Evolutionary conservation across 352 stramenopile species (phyloP).

Genomic region (Pelagophyceae sp.): DNA sequence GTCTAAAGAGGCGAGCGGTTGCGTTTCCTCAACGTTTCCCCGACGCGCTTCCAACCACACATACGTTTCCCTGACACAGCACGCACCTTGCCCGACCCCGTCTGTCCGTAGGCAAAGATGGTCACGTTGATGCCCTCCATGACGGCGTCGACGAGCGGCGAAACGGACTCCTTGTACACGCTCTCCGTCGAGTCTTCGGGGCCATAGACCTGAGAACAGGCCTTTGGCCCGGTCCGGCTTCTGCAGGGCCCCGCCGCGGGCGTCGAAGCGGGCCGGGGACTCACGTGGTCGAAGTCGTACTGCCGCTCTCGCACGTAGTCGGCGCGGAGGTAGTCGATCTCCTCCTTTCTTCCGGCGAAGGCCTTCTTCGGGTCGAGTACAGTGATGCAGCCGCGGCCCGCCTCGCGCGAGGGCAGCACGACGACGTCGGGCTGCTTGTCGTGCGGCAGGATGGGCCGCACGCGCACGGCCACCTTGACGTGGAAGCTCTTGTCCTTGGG

Average conservation of each 20-base stretch:
- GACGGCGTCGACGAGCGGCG: conserved; percentile 70
- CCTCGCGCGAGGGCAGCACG: conserved; percentile 65
- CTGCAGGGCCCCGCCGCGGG: no score
- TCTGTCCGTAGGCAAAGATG: conserved; percentile 76
- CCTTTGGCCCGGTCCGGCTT: no score
- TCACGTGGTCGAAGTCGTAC: conserved; percentile 78
- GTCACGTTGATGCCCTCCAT: conserved; percentile 76
- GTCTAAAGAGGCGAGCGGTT: no score
- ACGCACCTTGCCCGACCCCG: conserved; percentile 67
- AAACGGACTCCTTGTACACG: conserved; percentile 72
- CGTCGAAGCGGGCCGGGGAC: no score
- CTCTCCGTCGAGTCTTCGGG: conserved; percentile 39
- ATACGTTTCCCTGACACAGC: no score
- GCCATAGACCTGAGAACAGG: no score
- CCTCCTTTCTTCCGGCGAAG: conserved; percentile 35
- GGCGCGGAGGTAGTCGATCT: conserved; percentile 39
- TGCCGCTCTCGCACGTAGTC: conserved; percentile 59
- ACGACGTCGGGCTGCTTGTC: conserved; percentile 60
- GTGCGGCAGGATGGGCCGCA: conserved; percentile 63
- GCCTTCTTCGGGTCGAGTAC: conserved; percentile 52
- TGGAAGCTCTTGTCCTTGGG: background rate
- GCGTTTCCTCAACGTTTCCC: no score
- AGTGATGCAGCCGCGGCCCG: conserved; percentile 38
- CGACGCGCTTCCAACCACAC: no score
- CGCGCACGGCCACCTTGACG: conserved; percentile 45